Percentiles rank a stretch among this genome's conserved stretches.
phyloP scores from a whole-genome alignment of 495 filamentous ascomycete species.

The Penicillium arizonense region DNA sequence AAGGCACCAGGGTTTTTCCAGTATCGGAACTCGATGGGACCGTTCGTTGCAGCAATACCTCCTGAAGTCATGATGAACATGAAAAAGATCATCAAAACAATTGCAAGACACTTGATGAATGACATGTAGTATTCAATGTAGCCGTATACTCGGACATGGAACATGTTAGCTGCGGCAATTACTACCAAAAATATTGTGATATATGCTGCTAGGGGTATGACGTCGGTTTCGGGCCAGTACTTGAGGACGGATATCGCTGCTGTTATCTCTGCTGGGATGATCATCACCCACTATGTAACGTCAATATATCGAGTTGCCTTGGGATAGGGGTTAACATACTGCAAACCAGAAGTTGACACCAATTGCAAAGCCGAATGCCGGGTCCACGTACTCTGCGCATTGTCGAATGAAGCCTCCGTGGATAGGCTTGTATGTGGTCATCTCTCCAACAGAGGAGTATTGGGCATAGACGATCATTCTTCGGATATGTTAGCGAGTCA shows the following conservation, averaged over 20 bases:
- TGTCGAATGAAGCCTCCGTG: slow-evolving; percentile 33
- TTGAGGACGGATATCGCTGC: slow-evolving; percentile 26
- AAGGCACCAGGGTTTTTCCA: slow-evolving; percentile 30
- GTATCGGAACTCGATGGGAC: slow-evolving; percentile 26
- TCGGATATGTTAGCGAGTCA: background rate
- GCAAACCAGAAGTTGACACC: slow-evolving; percentile 34
- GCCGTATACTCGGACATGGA: slow-evolving; percentile 26
- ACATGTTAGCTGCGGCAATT: slow-evolving; percentile 20
- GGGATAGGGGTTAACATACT: slow-evolving; percentile 3
- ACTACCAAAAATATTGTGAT: slow-evolving; percentile 27
- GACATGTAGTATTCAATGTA: slow-evolving; percentile 31
- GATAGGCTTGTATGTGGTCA: slow-evolving; percentile 30
- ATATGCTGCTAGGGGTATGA: slow-evolving; percentile 24
- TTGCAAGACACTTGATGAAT: slow-evolving; percentile 24
- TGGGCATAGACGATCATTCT: slow-evolving; percentile 30
- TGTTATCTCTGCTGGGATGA: slow-evolving; percentile 31
- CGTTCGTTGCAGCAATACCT: slow-evolving; percentile 25
- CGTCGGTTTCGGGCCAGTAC: slow-evolving; percentile 26
- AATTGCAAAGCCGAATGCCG: slow-evolving; percentile 29
- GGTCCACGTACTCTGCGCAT: slow-evolving; percentile 29
- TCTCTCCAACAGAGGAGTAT: slow-evolving; percentile 29
- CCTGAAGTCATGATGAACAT: slow-evolving; percentile 35
- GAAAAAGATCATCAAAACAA: slow-evolving; percentile 30
- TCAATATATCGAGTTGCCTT: background rate
- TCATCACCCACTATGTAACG: slow-evolving; percentile 27